These are phyloP conservation scores for Zymoseptoria ardabiliae DNA, from an alignment of 2,329 filamentous ascomycete genomes.

Conservation along the genomic window DNA sequence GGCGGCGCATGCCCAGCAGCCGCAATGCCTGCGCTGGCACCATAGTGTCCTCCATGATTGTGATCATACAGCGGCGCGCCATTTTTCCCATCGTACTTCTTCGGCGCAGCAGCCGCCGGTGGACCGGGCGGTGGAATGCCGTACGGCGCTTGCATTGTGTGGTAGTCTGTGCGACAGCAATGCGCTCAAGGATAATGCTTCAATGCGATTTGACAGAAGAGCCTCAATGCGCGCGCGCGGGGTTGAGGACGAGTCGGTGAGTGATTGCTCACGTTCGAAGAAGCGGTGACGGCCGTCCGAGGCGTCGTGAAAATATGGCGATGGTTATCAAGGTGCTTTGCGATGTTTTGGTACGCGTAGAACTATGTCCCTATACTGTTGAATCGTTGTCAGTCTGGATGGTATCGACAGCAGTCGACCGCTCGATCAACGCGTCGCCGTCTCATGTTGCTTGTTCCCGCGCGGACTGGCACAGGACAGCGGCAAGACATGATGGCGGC, in stretches of 20 bases:
- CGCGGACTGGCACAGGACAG: neutral
- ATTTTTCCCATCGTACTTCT: slow-evolving; percentile 44
- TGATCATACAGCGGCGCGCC: slow-evolving; percentile 43
- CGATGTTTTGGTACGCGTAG: neutral
- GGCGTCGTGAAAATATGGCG: neutral
- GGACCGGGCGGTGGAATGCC: slow-evolving; percentile 23
- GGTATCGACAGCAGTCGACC: neutral
- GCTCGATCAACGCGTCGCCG: neutral
- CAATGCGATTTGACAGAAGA: neutral
- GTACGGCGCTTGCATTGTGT: slow-evolving; percentile 23
- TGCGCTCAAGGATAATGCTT: neutral
- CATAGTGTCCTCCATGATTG: slow-evolving; percentile 43
- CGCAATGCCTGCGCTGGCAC: slow-evolving; percentile 60
- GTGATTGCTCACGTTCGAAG: neutral
- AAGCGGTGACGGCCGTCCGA: neutral
- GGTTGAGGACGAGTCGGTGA: neutral
- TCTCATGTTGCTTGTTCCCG: neutral
- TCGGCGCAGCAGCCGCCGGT: slow-evolving; percentile 31
- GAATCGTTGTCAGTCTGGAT: neutral
- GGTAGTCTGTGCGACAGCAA: neutral
- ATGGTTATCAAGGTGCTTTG: neutral
- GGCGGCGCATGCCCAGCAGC: slow-evolving; percentile 81
- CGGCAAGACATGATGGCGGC: neutral
- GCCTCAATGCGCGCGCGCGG: neutral
- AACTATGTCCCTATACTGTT: neutral